Conservation (phyloP, 805 yeast species). For the Zygosaccharomyces bisporus region DNA sequence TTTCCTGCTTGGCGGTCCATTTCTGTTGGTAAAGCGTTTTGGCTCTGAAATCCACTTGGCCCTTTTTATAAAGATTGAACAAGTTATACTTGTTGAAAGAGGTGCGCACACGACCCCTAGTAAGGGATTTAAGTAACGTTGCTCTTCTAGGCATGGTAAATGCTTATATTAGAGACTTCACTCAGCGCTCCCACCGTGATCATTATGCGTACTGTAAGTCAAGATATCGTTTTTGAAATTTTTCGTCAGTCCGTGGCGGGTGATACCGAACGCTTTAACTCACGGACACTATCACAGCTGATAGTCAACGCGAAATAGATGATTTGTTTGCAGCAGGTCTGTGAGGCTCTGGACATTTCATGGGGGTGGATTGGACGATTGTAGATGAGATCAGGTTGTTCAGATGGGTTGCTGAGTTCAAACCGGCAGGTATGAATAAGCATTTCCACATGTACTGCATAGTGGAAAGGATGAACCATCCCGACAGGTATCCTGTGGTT, state of each 20-base stretch:
- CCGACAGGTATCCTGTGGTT: slow-evolving; percentile 39
- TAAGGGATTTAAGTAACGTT: slow-evolving; percentile 50
- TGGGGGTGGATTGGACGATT: slow-evolving; percentile 46
- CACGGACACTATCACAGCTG: neutral
- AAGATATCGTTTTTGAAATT: neutral
- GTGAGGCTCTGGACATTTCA: slow-evolving; percentile 4
- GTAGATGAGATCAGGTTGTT: slow-evolving; percentile 62
- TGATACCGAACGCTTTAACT: neutral
- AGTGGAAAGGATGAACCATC: slow-evolving; percentile 38
- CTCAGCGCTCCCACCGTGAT: neutral
- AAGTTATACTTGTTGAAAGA: slow-evolving; percentile 89
- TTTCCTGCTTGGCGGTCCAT: slow-evolving; percentile 86
- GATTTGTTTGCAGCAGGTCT: neutral
- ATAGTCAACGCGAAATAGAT: neutral
- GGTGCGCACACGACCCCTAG: slow-evolving; percentile 74
- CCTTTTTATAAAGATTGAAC: slow-evolving; percentile 80
- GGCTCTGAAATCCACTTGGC: slow-evolving; percentile 48
- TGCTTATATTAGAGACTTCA: neutral
- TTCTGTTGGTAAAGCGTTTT: slow-evolving; percentile 85
- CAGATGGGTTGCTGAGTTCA: slow-evolving; percentile 57
- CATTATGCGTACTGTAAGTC: neutral
- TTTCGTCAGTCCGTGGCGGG: slow-evolving; percentile 4
- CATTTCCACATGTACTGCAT: slow-evolving; percentile 41
- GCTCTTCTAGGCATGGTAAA: slow-evolving; percentile 58
- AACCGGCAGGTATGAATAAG: slow-evolving; percentile 60